A percentile compares a stretch with the other conserved stretches of the same genome.
Conservation (phyloP, 805 yeast genomes). For the Hemisphaericaspora nanyangensis region DNA sequence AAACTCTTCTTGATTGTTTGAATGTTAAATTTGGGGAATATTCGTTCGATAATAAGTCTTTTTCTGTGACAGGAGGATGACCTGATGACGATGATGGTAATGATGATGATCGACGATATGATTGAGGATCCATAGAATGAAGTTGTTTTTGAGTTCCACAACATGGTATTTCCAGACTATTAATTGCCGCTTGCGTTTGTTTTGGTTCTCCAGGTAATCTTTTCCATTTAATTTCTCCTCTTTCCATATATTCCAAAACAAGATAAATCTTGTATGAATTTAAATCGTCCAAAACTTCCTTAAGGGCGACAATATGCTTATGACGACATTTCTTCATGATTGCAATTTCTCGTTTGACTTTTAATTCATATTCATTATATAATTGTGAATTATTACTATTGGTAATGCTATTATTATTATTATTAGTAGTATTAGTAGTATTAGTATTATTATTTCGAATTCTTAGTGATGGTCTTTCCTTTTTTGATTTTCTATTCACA, state of each 20-base stretch:
- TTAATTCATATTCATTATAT: slow-evolving; percentile 31
- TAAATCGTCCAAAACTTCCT: slow-evolving; percentile 79
- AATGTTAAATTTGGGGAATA: slow-evolving; percentile 61
- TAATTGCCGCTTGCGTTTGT: slow-evolving; percentile 18
- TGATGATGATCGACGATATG: neutral
- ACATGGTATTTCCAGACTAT: slow-evolving; percentile 41
- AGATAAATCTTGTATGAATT: slow-evolving; percentile 81
- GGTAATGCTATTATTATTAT: neutral
- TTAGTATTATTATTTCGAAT: slow-evolving; percentile 22
- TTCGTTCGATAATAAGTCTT: slow-evolving; percentile 20
- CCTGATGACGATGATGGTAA: neutral
- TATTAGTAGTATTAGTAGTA: slow-evolving; percentile 9
- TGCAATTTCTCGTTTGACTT: slow-evolving; percentile 40
- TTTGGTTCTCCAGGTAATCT: slow-evolving; percentile 11
- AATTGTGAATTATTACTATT: slow-evolving; percentile 13
- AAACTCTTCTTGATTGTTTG: slow-evolving; percentile 62
- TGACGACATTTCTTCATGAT: slow-evolving; percentile 47
- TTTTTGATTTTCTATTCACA: slow-evolving; percentile 62
- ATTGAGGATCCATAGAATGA: neutral
- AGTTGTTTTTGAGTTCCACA: slow-evolving; percentile 15
- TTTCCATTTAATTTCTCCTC: slow-evolving; percentile 88
- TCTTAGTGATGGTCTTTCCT: slow-evolving; percentile 30
- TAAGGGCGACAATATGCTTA: slow-evolving; percentile 37
- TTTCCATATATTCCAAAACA: slow-evolving; percentile 84
- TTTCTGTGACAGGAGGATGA: slow-evolving; percentile 11